Conservation (phyloP, 2,329 filamentous ascomycete species). For the Neofusicoccum sp. region DNA sequence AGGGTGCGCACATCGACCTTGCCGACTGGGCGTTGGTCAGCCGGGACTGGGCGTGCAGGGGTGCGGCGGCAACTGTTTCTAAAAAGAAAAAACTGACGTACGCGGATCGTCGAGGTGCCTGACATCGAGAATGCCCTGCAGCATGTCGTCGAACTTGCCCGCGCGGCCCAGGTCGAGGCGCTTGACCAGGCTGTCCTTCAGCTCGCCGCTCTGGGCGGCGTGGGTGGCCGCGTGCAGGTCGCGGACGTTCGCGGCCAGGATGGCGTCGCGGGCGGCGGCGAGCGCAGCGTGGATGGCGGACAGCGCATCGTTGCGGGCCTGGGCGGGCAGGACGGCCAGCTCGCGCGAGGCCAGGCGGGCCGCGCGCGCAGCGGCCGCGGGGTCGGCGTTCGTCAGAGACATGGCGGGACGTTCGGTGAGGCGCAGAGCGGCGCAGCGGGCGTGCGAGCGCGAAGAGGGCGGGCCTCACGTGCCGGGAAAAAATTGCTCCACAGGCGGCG, state of each 20-base stretch:
- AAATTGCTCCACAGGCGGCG: neutral
- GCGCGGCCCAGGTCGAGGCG: conserved; percentile 81
- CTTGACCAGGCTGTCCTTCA: conserved; percentile 83
- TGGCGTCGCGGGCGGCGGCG: conserved; percentile 66
- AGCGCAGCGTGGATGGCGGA: conserved; percentile 82
- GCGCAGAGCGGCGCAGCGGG: conserved; percentile 1
- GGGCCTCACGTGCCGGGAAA: neutral
- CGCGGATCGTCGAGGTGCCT: conserved; percentile 81
- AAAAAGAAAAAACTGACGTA: conserved; percentile 46
- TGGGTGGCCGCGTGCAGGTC: conserved; percentile 76
- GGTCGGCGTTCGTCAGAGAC: conserved; percentile 87
- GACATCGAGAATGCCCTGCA: conserved; percentile 91
- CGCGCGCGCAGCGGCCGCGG: conserved; percentile 72
- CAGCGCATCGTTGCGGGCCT: conserved; percentile 81
- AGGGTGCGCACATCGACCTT: conserved; percentile 80
- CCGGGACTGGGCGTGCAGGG: neutral
- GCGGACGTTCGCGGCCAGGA: conserved; percentile 82
- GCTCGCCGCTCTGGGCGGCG: conserved; percentile 72
- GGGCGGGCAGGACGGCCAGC: conserved; percentile 75
- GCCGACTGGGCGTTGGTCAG: conserved; percentile 63
- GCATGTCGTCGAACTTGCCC: conserved; percentile 97
- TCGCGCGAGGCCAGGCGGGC: conserved; percentile 82
- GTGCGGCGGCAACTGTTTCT: neutral
- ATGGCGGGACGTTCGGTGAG: conserved; percentile 50
- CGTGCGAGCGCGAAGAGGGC: neutral